Conservation (phyloP, 2,329 filamentous ascomycete genomes). For the Sporothrix mexicana region DNA sequence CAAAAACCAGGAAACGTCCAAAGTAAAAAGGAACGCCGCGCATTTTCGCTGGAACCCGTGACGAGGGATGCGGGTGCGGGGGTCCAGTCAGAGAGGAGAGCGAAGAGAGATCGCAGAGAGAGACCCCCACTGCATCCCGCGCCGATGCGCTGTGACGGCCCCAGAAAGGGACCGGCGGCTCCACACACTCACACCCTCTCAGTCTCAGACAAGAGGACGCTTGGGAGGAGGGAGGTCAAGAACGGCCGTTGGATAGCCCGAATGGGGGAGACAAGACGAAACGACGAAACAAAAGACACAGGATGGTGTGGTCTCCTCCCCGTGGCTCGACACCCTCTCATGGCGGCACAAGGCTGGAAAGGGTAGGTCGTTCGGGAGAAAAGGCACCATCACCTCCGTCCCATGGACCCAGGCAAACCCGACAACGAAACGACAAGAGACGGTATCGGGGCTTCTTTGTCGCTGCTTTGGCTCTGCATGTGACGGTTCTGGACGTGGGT, state of each 20-base stretch:
- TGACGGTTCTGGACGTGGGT: too few relatives aligned
- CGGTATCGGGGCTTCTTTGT: neutral
- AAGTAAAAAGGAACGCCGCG: neutral
- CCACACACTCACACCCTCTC: constrained; percentile 28
- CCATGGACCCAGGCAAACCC: neutral
- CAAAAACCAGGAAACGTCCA: neutral
- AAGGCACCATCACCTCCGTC: neutral
- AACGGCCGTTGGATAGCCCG: neutral
- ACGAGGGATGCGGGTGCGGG: neutral
- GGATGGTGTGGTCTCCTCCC: neutral
- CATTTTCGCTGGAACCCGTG: constrained; percentile 14
- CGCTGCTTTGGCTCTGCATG: neutral
- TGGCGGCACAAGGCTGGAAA: constrained; percentile 15
- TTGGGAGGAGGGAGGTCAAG: too few relatives aligned
- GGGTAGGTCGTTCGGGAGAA: neutral
- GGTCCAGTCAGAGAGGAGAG: neutral
- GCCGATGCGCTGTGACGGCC: neutral
- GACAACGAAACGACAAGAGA: neutral
- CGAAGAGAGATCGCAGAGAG: neutral
- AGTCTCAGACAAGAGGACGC: neutral
- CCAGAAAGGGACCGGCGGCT: neutral
- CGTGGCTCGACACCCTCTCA: neutral
- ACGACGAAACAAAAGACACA: too few relatives aligned
- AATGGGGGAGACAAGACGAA: neutral
- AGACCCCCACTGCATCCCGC: constrained; percentile 28